These are phyloP conservation scores for Erigeron canadensis DNA, from an alignment of 129 eudicot genomes.

Conservation along the genomic window DNA sequence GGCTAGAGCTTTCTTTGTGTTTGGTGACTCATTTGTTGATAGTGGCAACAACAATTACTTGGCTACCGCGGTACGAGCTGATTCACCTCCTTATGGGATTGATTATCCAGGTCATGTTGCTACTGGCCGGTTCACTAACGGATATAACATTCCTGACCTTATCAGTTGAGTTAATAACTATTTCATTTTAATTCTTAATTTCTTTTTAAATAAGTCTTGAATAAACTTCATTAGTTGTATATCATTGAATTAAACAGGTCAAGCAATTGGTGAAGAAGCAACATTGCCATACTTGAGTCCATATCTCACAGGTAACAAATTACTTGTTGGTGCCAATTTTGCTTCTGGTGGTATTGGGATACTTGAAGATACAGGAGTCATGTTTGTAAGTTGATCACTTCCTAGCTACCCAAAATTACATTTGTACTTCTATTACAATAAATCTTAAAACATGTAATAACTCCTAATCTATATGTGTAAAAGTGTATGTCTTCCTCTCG, in stretches of 20 bases:
- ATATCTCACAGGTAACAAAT: slow-evolving; percentile 39
- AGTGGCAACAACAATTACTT: slow-evolving; percentile 56
- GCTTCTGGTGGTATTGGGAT: slow-evolving; percentile 64
- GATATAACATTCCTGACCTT: slow-evolving; percentile 48
- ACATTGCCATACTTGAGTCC: slow-evolving; percentile 60
- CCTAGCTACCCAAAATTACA: neutral
- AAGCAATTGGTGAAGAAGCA: slow-evolving; percentile 41
- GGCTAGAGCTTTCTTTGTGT: slow-evolving; percentile 53
- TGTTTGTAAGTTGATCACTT: slow-evolving; percentile 41
- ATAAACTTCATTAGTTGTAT: neutral
- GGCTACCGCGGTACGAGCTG: slow-evolving; percentile 56
- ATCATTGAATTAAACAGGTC: slow-evolving; percentile 30
- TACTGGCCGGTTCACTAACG: slow-evolving; percentile 58
- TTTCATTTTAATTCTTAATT: neutral
- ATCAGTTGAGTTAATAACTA: slow-evolving; percentile 54
- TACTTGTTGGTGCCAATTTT: slow-evolving; percentile 60
- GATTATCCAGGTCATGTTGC: slow-evolving; percentile 47
- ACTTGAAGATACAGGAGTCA: slow-evolving; percentile 55
- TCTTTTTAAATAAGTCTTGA: neutral
- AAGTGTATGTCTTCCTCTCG: no score
- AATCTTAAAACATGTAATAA: no score
- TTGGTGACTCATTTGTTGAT: slow-evolving; percentile 57
- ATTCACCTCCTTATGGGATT: slow-evolving; percentile 51
- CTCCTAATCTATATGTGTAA: no score
- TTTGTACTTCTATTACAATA: no score